Evolutionary conservation across 768 basidiomycete species (phyloP), one percentile per base, ranked within the genome.

Genomic region (Mycena filopes): DNA sequence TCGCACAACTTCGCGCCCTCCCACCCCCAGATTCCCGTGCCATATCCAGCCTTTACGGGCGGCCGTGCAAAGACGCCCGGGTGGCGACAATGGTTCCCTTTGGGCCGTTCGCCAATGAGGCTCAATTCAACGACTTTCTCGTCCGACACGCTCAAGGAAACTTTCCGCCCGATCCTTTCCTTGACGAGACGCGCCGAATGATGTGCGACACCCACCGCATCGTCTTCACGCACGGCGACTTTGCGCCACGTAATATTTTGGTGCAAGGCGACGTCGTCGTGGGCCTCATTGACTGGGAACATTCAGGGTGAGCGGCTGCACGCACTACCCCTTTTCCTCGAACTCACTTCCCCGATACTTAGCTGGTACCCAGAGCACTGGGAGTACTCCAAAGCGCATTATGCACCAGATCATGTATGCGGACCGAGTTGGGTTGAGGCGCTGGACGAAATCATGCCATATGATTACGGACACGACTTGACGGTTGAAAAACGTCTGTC

Each of bases 121-220:
- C 57, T 10, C 36, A 20, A 20, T 59, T 49, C 57, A 59, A 59
- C 36, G 47, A 49, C 26, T 50, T 49, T 26, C 57, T 59, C n/a
- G 47, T 59, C 13, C 38, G 42, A 23, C 10, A 25, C 18, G 33
- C 47, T 4, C 20, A 59, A 36, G 55, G 57, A 20, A 26, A 18
- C 26, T 49, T 42, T 20, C 25, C 18, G 2, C 38, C 16, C 3
- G 25, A 59, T 11, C 28, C 36, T 9, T 59, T 49, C 26, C 38
- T 49, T 10, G 47, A 40, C 7, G 57, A 59, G 15, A 59, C 57
- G 3, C 57, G 47, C 0, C n/a, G 15, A 15, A 9, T 59, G 47
- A 49, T 42, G 57, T 26, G 51, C 21, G 57, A 59, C 20, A 41
- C 33, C 1, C 57, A 59, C 31, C 57, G 57, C 20, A 59, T 59